Conservation (phyloP, 257 asterid genomes). For the Salvia miltiorrhiza region DNA sequence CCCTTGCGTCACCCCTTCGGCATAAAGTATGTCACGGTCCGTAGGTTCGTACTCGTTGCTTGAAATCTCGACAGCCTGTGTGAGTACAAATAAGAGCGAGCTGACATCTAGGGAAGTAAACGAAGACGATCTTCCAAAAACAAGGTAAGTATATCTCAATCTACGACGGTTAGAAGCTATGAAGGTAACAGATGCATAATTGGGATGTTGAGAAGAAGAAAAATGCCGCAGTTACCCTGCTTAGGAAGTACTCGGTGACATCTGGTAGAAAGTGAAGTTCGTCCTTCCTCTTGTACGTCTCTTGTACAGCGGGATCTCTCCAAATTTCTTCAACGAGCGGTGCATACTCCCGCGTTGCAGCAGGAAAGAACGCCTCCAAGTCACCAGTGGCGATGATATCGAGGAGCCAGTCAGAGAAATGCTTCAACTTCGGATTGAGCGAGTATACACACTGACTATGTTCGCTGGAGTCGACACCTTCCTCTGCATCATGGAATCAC, state of each 20-base stretch:
- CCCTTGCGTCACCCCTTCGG: constrained; percentile 90
- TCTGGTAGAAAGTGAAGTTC: constrained; percentile 88
- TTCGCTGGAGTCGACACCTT: constrained; percentile 39
- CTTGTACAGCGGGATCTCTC: constrained; percentile 83
- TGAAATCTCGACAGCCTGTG: constrained; percentile 87
- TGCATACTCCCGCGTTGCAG: constrained; percentile 91
- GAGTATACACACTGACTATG: constrained; percentile 54
- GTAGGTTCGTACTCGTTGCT: constrained; percentile 88
- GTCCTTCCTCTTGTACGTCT: constrained; percentile 66
- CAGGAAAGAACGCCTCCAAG: constrained; percentile 84
- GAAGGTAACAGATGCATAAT: no score
- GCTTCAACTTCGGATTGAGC: constrained; percentile 68
- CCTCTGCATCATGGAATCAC: constrained; percentile 36
- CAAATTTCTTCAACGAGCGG: constrained; percentile 90
- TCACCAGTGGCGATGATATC: constrained; percentile 91
- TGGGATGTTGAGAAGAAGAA: no score
- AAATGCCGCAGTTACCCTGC: constrained; percentile 51
- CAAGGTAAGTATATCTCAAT: background rate
- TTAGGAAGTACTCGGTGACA: constrained; percentile 77
- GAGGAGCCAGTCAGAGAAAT: constrained; percentile 84
- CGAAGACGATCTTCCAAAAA: background rate
- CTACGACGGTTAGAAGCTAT: background rate
- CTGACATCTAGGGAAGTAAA: background rate
- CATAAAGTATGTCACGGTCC: constrained; percentile 67
- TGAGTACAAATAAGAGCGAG: background rate